phyloP scores from a whole-genome alignment of 164 flowering plant species.

The Macadamia integrifolia region DNA sequence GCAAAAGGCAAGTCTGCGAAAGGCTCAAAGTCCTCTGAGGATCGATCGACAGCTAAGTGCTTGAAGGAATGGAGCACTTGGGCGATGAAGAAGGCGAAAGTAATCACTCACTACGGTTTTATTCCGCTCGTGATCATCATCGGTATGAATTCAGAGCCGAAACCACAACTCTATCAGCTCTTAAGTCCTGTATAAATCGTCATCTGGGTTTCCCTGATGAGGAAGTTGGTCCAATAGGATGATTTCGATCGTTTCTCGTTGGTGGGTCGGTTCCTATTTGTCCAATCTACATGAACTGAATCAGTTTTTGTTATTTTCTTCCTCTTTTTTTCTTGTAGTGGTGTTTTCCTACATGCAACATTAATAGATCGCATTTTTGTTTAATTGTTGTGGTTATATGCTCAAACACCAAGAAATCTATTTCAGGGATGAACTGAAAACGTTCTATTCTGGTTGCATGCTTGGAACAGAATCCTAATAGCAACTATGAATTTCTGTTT shows the following conservation, averaged over 20 bases:
- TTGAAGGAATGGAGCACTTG: conserved; percentile 74
- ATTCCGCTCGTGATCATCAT: conserved; percentile 71
- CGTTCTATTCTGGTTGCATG: no score
- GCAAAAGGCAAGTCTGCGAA: conserved; percentile 36
- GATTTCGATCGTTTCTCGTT: background rate
- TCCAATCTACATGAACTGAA: conserved; percentile 8
- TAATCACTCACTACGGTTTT: conserved; percentile 76
- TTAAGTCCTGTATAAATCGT: conserved; percentile 52
- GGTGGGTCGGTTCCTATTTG: conserved; percentile 7
- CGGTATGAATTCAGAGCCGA: conserved; percentile 85
- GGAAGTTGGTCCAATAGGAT: background rate
- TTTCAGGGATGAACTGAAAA: no score
- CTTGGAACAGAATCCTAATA: no score
- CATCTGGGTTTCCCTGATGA: background rate
- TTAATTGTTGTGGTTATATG: no score
- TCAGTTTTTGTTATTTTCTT: background rate
- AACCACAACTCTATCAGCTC: conserved; percentile 58
- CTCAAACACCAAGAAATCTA: no score
- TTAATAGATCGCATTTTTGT: background rate
- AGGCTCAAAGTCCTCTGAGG: conserved; percentile 30
- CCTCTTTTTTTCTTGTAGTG: background rate
- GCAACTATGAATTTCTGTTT: no score
- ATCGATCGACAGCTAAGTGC: conserved; percentile 24
- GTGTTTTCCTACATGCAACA: background rate
- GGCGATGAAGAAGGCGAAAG: conserved; percentile 73